Conservation (phyloP, 2,329 filamentous ascomycete genomes). For the Elsinoe arachidis region DNA sequence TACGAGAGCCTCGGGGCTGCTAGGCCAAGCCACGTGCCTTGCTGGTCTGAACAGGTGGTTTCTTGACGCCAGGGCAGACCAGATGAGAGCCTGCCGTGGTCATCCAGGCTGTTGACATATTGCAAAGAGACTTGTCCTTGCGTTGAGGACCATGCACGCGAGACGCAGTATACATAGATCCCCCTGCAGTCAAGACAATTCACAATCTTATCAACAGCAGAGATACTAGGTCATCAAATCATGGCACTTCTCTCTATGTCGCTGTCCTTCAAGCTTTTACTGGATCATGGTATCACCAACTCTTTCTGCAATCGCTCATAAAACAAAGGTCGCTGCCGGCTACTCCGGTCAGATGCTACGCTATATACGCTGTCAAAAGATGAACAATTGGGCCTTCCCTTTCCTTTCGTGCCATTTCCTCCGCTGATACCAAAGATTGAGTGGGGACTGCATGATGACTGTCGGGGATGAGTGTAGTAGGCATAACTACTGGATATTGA, state of each 20-base stretch:
- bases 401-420: background rate
- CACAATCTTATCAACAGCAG: background rate
- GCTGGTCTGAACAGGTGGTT: background rate
- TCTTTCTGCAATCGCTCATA: conserved; percentile 5
- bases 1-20: background rate
- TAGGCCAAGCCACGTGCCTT: conserved; percentile 2
- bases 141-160: background rate
- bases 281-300: background rate
- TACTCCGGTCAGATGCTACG: conserved; percentile 31
- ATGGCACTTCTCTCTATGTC: background rate
- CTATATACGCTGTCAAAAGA: conserved; percentile 21
- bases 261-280: background rate
- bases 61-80: no score
- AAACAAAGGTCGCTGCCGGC: conserved; percentile 24
- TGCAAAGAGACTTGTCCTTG: background rate
- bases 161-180: background rate
- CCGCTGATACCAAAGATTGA: background rate
- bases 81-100: no score
- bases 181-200: background rate
- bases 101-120: background rate
- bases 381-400: background rate
- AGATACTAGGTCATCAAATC: background rate
- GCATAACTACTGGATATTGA: background rate
- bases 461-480: background rate
- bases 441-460: background rate